phyloP scores from a whole-genome alignment of 768 basidiomycete species.

The Calocybe indica region DNA sequence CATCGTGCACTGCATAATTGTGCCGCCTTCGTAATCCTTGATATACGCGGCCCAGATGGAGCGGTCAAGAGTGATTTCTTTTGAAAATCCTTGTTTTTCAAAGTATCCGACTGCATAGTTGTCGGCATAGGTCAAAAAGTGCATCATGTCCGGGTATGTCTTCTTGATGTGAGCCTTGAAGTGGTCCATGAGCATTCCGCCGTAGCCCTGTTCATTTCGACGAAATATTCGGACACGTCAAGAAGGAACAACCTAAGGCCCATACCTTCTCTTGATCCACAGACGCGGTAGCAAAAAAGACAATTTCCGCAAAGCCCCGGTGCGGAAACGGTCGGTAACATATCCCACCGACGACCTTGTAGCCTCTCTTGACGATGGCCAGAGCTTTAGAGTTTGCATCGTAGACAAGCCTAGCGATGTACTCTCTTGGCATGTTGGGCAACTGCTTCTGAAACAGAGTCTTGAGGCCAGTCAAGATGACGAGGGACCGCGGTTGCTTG shows the following conservation, averaged over 20 bases:
- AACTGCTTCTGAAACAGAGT: conserved; percentile 96
- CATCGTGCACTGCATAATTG: conserved; percentile 98
- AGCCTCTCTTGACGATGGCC: conserved; percentile 92
- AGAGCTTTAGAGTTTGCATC: conserved; percentile 89
- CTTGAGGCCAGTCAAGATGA: conserved; percentile 92
- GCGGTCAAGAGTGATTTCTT: conserved; percentile 90
- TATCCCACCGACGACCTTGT: conserved; percentile 96
- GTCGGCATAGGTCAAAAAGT: conserved; percentile 97
- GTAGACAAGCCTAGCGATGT: conserved; percentile 92
- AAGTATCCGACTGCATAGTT: conserved; percentile 99
- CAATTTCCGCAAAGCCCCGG: conserved; percentile 94
- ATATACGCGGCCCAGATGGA: conserved; percentile 98
- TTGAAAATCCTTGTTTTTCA: conserved; percentile 98
- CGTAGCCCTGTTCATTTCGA: conserved; percentile 71
- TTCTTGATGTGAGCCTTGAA: conserved; percentile 89
- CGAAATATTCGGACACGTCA: neutral
- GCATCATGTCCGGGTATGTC: conserved; percentile 81
- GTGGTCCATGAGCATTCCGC: conserved; percentile 97
- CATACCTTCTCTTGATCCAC: conserved; percentile 95
- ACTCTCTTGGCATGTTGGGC: conserved; percentile 98
- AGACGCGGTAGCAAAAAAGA: conserved; percentile 96
- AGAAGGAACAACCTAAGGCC: neutral
- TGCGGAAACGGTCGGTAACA: conserved; percentile 96
- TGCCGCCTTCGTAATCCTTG: conserved; percentile 99
- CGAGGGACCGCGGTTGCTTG: conserved; percentile 61